Conservation (phyloP, 2,329 filamentous ascomycete genomes). For the Fusarium goolgardi region DNA sequence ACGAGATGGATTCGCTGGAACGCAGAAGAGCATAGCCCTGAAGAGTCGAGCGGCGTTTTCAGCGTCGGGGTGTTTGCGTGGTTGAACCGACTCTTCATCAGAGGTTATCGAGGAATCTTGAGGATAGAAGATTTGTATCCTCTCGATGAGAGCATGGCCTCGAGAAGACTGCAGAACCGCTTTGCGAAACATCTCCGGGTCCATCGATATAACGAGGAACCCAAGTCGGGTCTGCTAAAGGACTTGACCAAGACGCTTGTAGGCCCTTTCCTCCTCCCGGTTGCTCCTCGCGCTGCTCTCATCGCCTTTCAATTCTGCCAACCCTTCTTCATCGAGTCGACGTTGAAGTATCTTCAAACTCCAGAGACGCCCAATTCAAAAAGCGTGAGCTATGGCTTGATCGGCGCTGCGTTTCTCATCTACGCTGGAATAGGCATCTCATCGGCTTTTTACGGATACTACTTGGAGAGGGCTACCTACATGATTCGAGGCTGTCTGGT, state of each 20-base stretch:
- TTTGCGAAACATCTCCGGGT: constrained; percentile 39
- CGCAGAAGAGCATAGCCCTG: constrained; percentile 54
- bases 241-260: constrained; percentile 49
- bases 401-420: constrained; percentile 55
- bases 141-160: constrained; percentile 48
- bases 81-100: constrained; percentile 51
- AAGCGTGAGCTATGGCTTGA: constrained; percentile 56
- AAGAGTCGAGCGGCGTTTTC: constrained; percentile 51
- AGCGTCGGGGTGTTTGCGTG: constrained; percentile 52
- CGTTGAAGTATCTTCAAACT: constrained; percentile 51
- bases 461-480: constrained; percentile 49
- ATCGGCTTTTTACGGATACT: constrained; percentile 55
- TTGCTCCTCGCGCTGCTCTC: constrained; percentile 53
- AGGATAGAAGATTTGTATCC: constrained; percentile 51
- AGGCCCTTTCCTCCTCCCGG: constrained; percentile 50
- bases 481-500: constrained; percentile 52
- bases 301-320: constrained; percentile 58
- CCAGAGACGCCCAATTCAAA: constrained; percentile 27
- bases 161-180: constrained; percentile 32
- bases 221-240: constrained; percentile 47
- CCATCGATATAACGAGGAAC: constrained; percentile 41
- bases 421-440: constrained; percentile 57
- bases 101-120: constrained; percentile 53
- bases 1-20: constrained; percentile 55
- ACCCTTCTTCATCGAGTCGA: constrained; percentile 56